Percentiles rank a stretch among this genome's conserved stretches.
These are phyloP conservation scores for Hyphodiscus hymeniophilus DNA, from an alignment of 495 filamentous ascomycete genomes.

Conservation along the genomic window DNA sequence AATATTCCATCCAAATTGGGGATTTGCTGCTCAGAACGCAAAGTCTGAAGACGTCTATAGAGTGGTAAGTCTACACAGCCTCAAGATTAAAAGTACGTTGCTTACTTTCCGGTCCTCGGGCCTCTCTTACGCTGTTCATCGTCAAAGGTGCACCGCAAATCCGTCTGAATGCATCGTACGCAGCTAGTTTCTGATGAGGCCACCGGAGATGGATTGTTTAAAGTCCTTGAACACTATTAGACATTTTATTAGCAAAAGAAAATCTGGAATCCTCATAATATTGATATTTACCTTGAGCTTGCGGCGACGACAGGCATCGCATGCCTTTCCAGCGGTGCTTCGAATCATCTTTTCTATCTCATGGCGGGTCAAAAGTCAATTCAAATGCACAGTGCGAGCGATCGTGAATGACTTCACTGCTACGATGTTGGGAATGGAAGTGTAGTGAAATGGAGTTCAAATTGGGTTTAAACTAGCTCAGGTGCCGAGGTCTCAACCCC, in stretches of 20 bases:
- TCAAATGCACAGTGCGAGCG: too few species aligned
- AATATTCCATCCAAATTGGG: too few species aligned
- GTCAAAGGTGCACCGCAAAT: neutral
- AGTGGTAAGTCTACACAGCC: neutral
- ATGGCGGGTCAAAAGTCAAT: too few species aligned
- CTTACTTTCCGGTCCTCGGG: neutral
- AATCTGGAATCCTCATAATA: neutral
- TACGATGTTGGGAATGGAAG: too few species aligned
- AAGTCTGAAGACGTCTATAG: neutral
- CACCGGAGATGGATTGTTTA: neutral
- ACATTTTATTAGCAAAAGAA: neutral
- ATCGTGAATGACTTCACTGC: too few species aligned
- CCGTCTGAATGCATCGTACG: neutral
- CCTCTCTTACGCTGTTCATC: neutral
- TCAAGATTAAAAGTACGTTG: too few species aligned
- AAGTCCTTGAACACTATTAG: neutral
- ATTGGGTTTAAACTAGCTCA: too few species aligned
- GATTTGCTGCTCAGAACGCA: neutral
- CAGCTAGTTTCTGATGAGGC: neutral
- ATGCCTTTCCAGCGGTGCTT: neutral
- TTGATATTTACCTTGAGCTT: neutral
- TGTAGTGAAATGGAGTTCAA: too few species aligned
- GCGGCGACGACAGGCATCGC: neutral
- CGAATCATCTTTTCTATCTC: neutral
- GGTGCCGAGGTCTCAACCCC: too few species aligned